A percentile compares a stretch with the other conserved stretches of the same genome.
phyloP scores from a whole-genome alignment of 2,329 filamentous ascomycete species.

The Ascochyta viciae-villosae region DNA sequence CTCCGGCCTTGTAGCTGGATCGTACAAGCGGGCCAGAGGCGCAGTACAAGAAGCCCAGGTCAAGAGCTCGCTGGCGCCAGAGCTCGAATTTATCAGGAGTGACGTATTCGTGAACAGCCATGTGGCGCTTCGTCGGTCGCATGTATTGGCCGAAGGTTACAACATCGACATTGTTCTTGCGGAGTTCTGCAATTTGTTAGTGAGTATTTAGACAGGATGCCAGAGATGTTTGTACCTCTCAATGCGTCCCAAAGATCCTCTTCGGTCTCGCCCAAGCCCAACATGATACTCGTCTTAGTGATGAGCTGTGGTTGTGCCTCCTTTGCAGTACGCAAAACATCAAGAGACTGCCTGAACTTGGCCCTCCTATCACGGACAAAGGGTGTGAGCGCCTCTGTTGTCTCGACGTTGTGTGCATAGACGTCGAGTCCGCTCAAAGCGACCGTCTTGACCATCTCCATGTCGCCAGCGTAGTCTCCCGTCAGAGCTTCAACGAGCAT shows the following conservation, averaged over 20 bases:
- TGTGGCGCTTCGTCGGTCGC: constrained; percentile 96
- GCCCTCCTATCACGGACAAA: constrained; percentile 89
- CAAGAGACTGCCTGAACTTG: constrained; percentile 84
- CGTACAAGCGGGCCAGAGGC: constrained; percentile 91
- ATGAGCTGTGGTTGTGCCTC: constrained; percentile 77
- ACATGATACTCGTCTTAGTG: constrained; percentile 99
- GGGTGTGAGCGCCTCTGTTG: constrained; percentile 87
- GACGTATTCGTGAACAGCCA: constrained; percentile 95
- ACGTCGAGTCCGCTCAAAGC: constrained; percentile 91
- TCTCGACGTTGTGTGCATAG: constrained; percentile 97
- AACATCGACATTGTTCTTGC: constrained; percentile 84
- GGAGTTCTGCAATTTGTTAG: constrained; percentile 65
- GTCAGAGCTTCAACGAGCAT: constrained; percentile 85
- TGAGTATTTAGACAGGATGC: not conserved
- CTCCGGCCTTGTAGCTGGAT: constrained; percentile 96
- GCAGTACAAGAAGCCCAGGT: constrained; percentile 96
- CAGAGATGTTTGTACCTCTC: constrained; percentile 59
- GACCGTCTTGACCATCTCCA: constrained; percentile 86
- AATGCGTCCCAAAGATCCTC: constrained; percentile 82
- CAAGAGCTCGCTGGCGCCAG: constrained; percentile 87
- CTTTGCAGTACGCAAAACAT: constrained; percentile 83
- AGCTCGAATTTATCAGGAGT: constrained; percentile 89
- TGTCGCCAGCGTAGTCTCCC: constrained; percentile 83
- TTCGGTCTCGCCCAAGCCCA: constrained; percentile 92
- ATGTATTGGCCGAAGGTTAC: constrained; percentile 99